phyloP scores from a whole-genome alignment of 352 stramenopile genomes.

The Pythium apleroticum region DNA sequence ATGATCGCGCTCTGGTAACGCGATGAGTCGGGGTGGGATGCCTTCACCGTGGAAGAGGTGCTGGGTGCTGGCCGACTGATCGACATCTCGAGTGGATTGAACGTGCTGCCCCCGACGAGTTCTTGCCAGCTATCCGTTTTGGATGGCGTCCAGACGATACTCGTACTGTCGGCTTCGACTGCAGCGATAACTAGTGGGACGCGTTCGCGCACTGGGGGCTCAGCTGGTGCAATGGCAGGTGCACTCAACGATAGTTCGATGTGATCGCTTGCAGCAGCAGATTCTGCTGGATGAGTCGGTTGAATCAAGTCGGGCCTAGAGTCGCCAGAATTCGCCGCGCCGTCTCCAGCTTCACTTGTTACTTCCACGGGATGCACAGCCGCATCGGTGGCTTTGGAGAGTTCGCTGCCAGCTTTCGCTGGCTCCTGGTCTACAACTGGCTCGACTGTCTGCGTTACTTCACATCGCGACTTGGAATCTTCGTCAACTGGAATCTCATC shows the following conservation, averaged over 20 bases:
- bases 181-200: not conserved
- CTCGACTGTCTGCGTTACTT: no score
- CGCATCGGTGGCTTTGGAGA: not conserved
- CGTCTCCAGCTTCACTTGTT: not conserved
- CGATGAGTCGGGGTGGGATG: conserved; percentile 7
- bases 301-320: not conserved
- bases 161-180: not conserved
- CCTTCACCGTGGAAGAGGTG: conserved; percentile 4
- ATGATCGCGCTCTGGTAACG: conserved; percentile 25
- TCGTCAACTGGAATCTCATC: no score
- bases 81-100: not conserved
- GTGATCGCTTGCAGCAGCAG: not conserved
- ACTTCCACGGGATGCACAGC: not conserved
- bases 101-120: not conserved
- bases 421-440: not conserved
- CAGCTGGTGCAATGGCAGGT: not conserved
- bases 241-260: not conserved
- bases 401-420: not conserved
- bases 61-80: not conserved
- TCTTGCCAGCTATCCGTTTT: conserved; percentile 20
- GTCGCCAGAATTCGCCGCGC: not conserved
- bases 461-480: no score
- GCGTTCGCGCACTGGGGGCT: not conserved
- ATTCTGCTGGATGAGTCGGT: no score
- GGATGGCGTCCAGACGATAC: not conserved